These are phyloP conservation scores for Grifola frondosa DNA, from an alignment of 1,284 basidiomycete species.

Conservation along the genomic window DNA sequence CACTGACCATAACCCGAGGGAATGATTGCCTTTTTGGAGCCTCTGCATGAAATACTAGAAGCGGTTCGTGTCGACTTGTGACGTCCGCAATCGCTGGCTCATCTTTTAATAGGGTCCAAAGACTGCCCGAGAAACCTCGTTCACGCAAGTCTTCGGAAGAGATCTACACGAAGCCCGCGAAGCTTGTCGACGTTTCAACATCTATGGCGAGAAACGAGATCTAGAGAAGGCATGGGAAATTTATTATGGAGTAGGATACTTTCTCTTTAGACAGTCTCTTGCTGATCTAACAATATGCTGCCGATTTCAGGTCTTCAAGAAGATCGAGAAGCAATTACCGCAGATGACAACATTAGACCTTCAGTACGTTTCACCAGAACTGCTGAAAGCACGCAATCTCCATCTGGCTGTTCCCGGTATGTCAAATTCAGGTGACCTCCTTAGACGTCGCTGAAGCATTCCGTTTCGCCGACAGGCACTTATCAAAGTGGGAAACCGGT, in stretches of 20 bases:
- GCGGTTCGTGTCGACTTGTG: slow-evolving; percentile 49
- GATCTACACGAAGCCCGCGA: slow-evolving; percentile 95
- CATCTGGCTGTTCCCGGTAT: slow-evolving; percentile 93
- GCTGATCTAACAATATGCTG: not conserved
- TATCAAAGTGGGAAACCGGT: slow-evolving; percentile 90
- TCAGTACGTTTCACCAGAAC: slow-evolving; percentile 95
- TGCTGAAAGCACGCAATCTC: slow-evolving; percentile 87
- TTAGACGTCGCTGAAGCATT: not conserved
- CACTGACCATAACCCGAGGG: slow-evolving; percentile 97
- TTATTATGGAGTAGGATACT: slow-evolving; percentile 78
- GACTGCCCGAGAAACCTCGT: slow-evolving; percentile 94
- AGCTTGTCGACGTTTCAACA: slow-evolving; percentile 84
- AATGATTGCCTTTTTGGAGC: slow-evolving; percentile 95
- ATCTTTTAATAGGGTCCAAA: slow-evolving; percentile 71
- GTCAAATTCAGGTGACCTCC: slow-evolving; percentile 10
- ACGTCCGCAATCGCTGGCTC: slow-evolving; percentile 1
- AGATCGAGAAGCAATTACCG: slow-evolving; percentile 93
- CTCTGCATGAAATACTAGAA: slow-evolving; percentile 93
- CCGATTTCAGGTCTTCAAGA: slow-evolving; percentile 81
- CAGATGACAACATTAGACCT: slow-evolving; percentile 90
- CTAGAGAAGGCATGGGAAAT: slow-evolving; percentile 99
- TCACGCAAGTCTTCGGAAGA: slow-evolving; percentile 92
- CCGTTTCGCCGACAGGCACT: slow-evolving; percentile 57
- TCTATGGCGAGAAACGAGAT: slow-evolving; percentile 86
- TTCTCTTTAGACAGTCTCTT: not conserved